Base-by-base conservation (phyloP, 768 basidiomycete species). In the Phlebiopsis gigantea region DNA sequence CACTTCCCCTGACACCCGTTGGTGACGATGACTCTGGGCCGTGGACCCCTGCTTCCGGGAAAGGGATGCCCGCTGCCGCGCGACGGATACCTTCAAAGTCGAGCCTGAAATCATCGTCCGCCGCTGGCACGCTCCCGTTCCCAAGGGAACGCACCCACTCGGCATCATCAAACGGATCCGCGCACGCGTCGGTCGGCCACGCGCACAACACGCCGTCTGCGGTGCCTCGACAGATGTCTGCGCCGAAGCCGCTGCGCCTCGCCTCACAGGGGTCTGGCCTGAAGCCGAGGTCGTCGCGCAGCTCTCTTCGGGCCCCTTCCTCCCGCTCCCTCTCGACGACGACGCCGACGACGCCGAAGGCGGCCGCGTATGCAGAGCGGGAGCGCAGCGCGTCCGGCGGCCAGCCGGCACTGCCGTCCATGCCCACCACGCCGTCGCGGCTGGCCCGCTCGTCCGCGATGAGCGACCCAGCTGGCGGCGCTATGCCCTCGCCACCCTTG, bases 201-300 rank as follows among this genome's bases (percentile, higher is more conserved):
- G 6, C 42, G 31, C 21, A 15, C 24, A 39, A 17, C 34, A 17
- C 61, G 9, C 17, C 25, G 6, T 50, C 56, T 3, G 17, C 59
- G 17, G 42, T 54, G 1, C 22, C 57, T 10, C 46, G 55, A 30
- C 51, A 61, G n/a, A 25, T 39, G 31, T 41, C 57, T 17, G 55
- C 63, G 12, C 62, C 66, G 0, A 57, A 62, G 17, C 64, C 62
- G 14, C 62, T 65, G 15, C 64, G 64, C 14, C 58, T 67, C 10
- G 59, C 34, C 2, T 39, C 60, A 10, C 59, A 61, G 26, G 45
- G 51, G 22, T 30, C 64, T 43, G 21, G n/a, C 52, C 60, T 53
- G 58, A 58, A 48, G 29, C 61, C 2, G 31, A 57, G 56, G 41
- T 10, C 53, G 45, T 46, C 64, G 58, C 46, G n/a, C 39, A 50